These are phyloP conservation scores for Boletus sp. DNA, from an alignment of 768 basidiomycete species.

Conservation along the genomic window DNA sequence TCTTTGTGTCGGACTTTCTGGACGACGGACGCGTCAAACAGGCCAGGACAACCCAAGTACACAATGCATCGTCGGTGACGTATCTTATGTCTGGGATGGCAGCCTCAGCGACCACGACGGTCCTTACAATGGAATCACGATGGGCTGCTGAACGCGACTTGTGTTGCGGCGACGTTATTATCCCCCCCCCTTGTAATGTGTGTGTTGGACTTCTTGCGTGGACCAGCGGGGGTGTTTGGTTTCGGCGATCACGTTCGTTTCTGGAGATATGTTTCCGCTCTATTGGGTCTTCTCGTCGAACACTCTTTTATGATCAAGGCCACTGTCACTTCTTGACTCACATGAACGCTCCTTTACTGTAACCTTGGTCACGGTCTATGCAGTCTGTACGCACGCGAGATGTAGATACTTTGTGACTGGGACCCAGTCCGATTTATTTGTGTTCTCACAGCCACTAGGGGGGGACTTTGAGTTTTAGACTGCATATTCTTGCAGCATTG, in stretches of 20 bases:
- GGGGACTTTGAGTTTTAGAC: too few species aligned
- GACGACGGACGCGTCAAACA: not conserved
- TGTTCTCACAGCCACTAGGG: too few species aligned
- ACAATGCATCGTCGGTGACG: constrained; percentile 23
- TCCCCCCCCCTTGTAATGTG: not conserved
- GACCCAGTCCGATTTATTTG: too few species aligned
- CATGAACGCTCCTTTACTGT: too few species aligned
- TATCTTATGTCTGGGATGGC: constrained; percentile 43
- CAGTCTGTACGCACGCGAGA: too few species aligned
- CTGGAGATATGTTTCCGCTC: too few species aligned
- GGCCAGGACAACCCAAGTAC: constrained; percentile 56
- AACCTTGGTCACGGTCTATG: too few species aligned
- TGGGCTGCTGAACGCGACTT: constrained; percentile 21
- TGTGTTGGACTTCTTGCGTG: not conserved
- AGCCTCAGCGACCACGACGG: constrained; percentile 45
- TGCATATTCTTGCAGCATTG: too few species aligned
- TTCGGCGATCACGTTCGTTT: not conserved
- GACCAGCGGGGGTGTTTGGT: not conserved
- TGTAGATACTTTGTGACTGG: too few species aligned
- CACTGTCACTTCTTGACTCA: too few species aligned
- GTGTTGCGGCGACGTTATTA: not conserved
- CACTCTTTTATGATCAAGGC: too few species aligned
- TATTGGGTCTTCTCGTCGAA: not conserved
- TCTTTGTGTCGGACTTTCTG: not conserved
- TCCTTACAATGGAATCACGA: constrained; percentile 30